Percentiles rank a stretch among this genome's conserved stretches.
Evolutionary conservation across 2,329 filamentous ascomycete genomes (phyloP).

Genomic region (Leptoxyphium fumago): DNA sequence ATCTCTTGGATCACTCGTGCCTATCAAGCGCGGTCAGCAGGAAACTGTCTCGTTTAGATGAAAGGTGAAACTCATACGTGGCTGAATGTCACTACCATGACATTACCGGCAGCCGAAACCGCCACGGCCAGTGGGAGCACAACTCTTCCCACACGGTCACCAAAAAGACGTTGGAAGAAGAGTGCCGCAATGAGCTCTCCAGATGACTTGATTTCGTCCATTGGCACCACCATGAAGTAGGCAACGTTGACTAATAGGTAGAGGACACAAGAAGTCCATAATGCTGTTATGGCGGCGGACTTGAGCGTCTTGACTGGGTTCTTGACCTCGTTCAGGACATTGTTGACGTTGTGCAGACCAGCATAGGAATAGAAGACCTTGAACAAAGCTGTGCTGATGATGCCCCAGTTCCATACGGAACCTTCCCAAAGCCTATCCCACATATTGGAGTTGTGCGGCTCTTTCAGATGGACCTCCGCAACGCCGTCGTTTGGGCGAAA

Average conservation of each 20-base stretch:
- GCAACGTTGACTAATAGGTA: constrained; percentile 52
- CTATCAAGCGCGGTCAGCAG: constrained; percentile 16
- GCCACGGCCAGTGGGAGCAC: constrained; percentile 52
- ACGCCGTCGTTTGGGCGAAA: constrained; percentile 25
- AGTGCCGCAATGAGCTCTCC: constrained; percentile 41
- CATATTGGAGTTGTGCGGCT: constrained; percentile 34
- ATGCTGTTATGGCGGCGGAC: constrained; percentile 47
- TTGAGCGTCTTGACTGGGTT: constrained; percentile 51
- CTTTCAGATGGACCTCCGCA: constrained; percentile 42
- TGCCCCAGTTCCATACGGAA: constrained; percentile 51
- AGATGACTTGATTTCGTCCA: constrained; percentile 38
- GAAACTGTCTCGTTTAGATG: too few species aligned
- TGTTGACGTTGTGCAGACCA: constrained; percentile 55
- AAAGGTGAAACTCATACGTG: constrained; percentile 11
- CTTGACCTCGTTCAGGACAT: constrained; percentile 49
- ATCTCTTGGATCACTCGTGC: constrained; percentile 52
- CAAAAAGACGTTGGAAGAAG: constrained; percentile 44
- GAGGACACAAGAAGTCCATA: constrained; percentile 42
- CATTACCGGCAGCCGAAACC: constrained; percentile 52
- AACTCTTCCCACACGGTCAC: constrained; percentile 34
- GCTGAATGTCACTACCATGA: constrained; percentile 53
- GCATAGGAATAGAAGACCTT: constrained; percentile 59
- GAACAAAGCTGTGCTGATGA: constrained; percentile 54
- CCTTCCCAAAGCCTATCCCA: constrained; percentile 50
- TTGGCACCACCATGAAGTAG: constrained; percentile 28